A percentile compares a stretch with the other conserved stretches of the same genome.
These are phyloP conservation scores for Fusarium verrucosum DNA, from an alignment of 2,329 filamentous ascomycete species.

Conservation along the genomic window DNA sequence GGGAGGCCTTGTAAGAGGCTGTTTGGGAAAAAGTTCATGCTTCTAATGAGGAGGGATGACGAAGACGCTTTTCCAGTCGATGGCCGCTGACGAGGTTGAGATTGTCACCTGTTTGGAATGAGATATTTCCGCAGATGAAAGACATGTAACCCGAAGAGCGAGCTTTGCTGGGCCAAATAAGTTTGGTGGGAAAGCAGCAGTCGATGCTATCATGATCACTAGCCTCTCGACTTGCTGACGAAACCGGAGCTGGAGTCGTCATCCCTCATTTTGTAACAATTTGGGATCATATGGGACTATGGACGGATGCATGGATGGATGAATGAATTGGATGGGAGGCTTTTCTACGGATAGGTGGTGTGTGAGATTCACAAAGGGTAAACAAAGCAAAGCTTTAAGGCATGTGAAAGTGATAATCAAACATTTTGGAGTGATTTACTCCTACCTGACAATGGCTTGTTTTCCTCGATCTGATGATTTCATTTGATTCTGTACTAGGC, in stretches of 20 bases:
- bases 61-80: conserved; percentile 34
- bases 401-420: conserved; percentile 18
- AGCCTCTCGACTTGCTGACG: conserved; percentile 24
- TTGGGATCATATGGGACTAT: conserved; percentile 29
- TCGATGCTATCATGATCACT: conserved; percentile 29
- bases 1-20: conserved; percentile 12
- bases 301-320: too few species aligned
- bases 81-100: conserved; percentile 29
- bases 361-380: conserved; percentile 18
- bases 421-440: conserved; percentile 25
- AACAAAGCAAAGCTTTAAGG: conserved; percentile 23
- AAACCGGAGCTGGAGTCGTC: conserved; percentile 32
- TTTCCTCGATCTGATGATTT: conserved; percentile 4
- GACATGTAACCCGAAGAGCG: conserved; percentile 21
- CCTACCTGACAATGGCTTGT: conserved; percentile 10
- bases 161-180: conserved; percentile 36
- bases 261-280: conserved; percentile 38
- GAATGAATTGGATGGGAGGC: conserved; percentile 20
- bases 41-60: conserved; percentile 30
- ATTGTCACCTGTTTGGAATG: conserved; percentile 39
- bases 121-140: conserved; percentile 37
- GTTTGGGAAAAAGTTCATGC: conserved; percentile 40
- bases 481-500: conserved; percentile 10
- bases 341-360: conserved; percentile 20
- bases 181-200: conserved; percentile 34